Conservation (phyloP, 2,329 filamentous ascomycete species). For the Nigrospora sphaerica region DNA sequence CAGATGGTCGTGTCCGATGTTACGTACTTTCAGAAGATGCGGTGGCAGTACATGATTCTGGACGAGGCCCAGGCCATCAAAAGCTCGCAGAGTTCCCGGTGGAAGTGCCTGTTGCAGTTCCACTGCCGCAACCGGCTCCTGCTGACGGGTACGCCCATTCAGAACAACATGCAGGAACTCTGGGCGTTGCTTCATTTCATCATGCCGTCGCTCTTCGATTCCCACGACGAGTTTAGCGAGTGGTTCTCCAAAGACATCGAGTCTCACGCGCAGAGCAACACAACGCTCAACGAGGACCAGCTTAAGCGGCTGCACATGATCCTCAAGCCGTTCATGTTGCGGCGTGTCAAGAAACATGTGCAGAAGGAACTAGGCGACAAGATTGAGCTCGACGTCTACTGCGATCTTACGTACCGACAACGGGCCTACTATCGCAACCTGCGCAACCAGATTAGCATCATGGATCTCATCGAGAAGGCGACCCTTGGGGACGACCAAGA, state of each 20-base stretch:
- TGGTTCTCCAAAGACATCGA: conserved; percentile 97
- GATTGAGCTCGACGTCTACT: conserved; percentile 94
- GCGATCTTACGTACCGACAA: conserved; percentile 92
- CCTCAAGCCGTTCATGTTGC: conserved; percentile 97
- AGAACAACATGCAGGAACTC: conserved; percentile 99
- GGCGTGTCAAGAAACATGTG: conserved; percentile 98
- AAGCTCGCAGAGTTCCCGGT: conserved; percentile 89
- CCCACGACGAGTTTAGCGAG: conserved; percentile 85
- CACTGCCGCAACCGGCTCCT: conserved; percentile 91
- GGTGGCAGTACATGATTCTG: conserved; percentile 99
- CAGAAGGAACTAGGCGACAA: conserved; percentile 99
- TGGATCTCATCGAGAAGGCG: conserved; percentile 97
- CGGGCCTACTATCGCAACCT: conserved; percentile 88
- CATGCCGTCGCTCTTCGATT: conserved; percentile 98
- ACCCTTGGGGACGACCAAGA: conserved; percentile 91
- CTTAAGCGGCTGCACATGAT: conserved; percentile 98
- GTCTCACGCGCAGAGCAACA: conserved; percentile 96
- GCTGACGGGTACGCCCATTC: conserved; percentile 93
- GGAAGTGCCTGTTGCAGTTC: conserved; percentile 92
- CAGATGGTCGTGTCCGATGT: conserved; percentile 95
- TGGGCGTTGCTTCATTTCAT: conserved; percentile 99
- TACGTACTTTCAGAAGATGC: conserved; percentile 97
- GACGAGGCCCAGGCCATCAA: conserved; percentile 99
- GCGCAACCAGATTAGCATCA: conserved; percentile 95
- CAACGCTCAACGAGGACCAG: conserved; percentile 98